Conservation (phyloP, 2,329 filamentous ascomycete species). For the Didymellaceae sp. region DNA sequence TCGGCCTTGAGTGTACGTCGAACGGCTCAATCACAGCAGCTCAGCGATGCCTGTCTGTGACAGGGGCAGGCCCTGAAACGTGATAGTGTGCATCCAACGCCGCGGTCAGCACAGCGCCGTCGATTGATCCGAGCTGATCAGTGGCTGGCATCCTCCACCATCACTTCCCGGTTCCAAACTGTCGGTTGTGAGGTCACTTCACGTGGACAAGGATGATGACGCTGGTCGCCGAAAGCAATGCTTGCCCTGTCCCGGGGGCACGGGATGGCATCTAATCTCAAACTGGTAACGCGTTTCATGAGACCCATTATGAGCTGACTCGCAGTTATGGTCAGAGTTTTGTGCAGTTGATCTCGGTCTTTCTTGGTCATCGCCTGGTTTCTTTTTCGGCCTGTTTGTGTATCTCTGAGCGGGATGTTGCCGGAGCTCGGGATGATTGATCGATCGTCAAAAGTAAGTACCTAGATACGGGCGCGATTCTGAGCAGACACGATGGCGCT, state of each 20-base stretch:
- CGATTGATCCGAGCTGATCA: conserved; percentile 35
- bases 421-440: neutral
- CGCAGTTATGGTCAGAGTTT: conserved; percentile 2
- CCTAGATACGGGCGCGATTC: neutral
- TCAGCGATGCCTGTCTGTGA: conserved; percentile 5
- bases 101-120: conserved; percentile 34
- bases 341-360: neutral
- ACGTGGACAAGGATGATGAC: conserved; percentile 24
- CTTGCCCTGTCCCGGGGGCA: conserved; percentile 23
- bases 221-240: conserved; percentile 22
- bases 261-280: conserved; percentile 22
- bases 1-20: neutral
- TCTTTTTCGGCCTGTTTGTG: neutral
- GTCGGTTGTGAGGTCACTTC: conserved; percentile 36
- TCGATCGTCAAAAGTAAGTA: too few species aligned
- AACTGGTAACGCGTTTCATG: conserved; percentile 19
- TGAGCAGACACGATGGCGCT: neutral
- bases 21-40: conserved; percentile 3
- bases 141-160: conserved; percentile 34
- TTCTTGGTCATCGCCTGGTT: neutral
- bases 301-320: conserved; percentile 18
- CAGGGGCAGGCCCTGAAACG: conserved; percentile 25
- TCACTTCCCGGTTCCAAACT: conserved; percentile 36
- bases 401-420: neutral
- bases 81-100: conserved; percentile 37